phyloP scores from a whole-genome alignment of 768 basidiomycete species.

The Rhodotorula graminis region DNA sequence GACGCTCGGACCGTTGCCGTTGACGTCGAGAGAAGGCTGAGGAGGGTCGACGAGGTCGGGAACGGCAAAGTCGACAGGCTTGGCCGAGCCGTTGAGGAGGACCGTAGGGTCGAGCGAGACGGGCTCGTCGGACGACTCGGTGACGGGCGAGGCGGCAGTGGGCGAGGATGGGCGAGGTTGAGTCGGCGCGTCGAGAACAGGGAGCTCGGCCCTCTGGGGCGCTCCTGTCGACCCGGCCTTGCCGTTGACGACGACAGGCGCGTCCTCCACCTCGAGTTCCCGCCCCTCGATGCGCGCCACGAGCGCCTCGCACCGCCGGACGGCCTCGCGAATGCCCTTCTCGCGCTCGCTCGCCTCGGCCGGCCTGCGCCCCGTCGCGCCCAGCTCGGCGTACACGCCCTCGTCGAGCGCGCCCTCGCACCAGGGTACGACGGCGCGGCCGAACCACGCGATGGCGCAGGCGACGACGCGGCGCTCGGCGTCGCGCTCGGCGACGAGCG shows the following conservation, averaged over 20 bases:
- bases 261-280: slow-evolving; percentile 2
- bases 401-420: slow-evolving; percentile 11
- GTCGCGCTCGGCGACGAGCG: not conserved
- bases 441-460: slow-evolving; percentile 25
- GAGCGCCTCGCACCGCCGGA: slow-evolving; percentile 17
- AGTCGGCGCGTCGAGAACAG: slow-evolving; percentile 7
- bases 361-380: not conserved
- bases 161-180: not conserved
- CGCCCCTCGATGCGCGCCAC: slow-evolving; percentile 23
- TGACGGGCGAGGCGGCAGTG: not conserved
- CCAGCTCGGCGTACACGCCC: slow-evolving; percentile 29
- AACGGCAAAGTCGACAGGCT: slow-evolving; percentile 3
- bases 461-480: slow-evolving; percentile 25
- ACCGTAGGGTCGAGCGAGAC: not conserved
- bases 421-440: slow-evolving; percentile 33
- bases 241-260: not conserved
- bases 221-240: too few species aligned
- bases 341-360: not conserved
- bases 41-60: not conserved
- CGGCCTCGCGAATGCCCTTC: slow-evolving; percentile 11
- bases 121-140: not conserved
- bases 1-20: not conserved
- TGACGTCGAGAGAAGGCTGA: not conserved
- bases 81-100: not conserved
- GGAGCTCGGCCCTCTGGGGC: not conserved